A percentile compares a stretch with the other conserved stretches of the same genome.
Conservation (phyloP, 371 early-diverging fungal species). For the Mortierella sp. region DNA sequence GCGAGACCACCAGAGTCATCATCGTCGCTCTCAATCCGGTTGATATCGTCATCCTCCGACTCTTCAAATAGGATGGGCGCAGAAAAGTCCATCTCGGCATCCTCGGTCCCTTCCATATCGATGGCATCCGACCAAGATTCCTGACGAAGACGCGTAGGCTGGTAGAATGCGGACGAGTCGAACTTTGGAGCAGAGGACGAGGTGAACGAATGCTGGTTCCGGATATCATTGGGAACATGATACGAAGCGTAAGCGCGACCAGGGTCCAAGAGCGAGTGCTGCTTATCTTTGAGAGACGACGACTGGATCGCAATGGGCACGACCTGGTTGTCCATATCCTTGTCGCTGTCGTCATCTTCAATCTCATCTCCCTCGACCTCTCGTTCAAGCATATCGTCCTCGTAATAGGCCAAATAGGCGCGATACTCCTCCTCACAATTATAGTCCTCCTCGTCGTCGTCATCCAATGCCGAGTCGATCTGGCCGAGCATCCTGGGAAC, state of each 20-base stretch:
- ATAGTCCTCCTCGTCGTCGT: slow-evolving; percentile 24
- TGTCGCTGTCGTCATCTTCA: slow-evolving; percentile 44
- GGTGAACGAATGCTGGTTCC: slow-evolving; percentile 15
- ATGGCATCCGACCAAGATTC: slow-evolving; percentile 61
- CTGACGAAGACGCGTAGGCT: slow-evolving; percentile 49
- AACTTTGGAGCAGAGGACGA: slow-evolving; percentile 39
- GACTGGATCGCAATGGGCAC: slow-evolving; percentile 49
- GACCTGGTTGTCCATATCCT: slow-evolving; percentile 57
- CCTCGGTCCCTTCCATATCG: slow-evolving; percentile 57
- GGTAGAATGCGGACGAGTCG: slow-evolving; percentile 47
- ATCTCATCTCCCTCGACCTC: slow-evolving; percentile 69
- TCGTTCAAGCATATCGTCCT: slow-evolving; percentile 35
- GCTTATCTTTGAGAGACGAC: slow-evolving; percentile 20
- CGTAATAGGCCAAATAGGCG: slow-evolving; percentile 30
- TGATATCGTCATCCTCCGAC: slow-evolving; percentile 31
- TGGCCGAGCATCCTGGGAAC: slow-evolving; percentile 53
- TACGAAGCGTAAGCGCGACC: slow-evolving; percentile 27
- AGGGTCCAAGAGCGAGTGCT: slow-evolving; percentile 10
- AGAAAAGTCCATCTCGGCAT: slow-evolving; percentile 57
- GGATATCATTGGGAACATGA: slow-evolving; percentile 12
- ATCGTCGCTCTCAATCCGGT: slow-evolving; percentile 19
- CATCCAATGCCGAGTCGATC: slow-evolving; percentile 17
- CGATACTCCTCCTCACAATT: slow-evolving; percentile 28
- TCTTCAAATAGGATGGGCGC: slow-evolving; percentile 58
- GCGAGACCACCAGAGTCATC: slow-evolving; percentile 45